These are phyloP conservation scores for Xylariales sp. DNA, from an alignment of 2,329 filamentous ascomycete genomes.

Conservation along the genomic window DNA sequence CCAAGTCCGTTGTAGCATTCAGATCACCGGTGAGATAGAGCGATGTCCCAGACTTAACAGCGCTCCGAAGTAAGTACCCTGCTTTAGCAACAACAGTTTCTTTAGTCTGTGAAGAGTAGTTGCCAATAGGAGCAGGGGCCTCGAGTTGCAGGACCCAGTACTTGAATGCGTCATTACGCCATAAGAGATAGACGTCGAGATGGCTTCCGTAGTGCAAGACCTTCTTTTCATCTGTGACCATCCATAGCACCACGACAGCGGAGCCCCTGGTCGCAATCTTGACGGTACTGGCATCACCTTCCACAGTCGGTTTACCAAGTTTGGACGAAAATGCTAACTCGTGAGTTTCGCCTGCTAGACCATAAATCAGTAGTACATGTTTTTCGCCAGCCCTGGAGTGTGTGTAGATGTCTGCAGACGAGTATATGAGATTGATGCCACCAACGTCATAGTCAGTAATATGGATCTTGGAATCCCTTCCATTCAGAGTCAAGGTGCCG, in stretches of 20 bases:
- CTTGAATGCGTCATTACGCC: slow-evolving; percentile 41
- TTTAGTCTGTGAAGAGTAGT: slow-evolving; percentile 7
- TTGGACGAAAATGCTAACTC: slow-evolving; percentile 47
- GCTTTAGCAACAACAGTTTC: slow-evolving; percentile 54
- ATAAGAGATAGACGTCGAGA: slow-evolving; percentile 37
- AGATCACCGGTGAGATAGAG: slow-evolving; percentile 66
- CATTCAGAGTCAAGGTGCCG: slow-evolving; percentile 51
- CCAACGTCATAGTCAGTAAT: slow-evolving; percentile 63
- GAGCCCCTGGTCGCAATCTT: slow-evolving; percentile 2
- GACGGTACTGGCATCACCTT: slow-evolving; percentile 5
- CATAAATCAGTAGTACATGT: slow-evolving; percentile 53
- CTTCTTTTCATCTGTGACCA: slow-evolving; percentile 31
- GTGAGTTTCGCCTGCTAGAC: slow-evolving; percentile 55
- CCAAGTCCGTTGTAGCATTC: slow-evolving; percentile 62
- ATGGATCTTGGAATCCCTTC: slow-evolving; percentile 65
- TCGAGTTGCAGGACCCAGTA: slow-evolving; percentile 56
- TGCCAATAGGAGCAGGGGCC: slow-evolving; percentile 10
- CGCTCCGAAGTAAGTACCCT: slow-evolving; percentile 60
- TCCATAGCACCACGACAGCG: slow-evolving; percentile 5
- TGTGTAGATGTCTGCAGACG: slow-evolving; percentile 64
- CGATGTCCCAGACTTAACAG: slow-evolving; percentile 46
- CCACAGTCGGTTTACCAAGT: slow-evolving; percentile 29
- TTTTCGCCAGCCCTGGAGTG: slow-evolving; percentile 47
- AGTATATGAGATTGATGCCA: slow-evolving; percentile 56
- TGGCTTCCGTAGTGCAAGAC: slow-evolving; percentile 30